phyloP scores from a whole-genome alignment of 2,329 filamentous ascomycete genomes.

The Paecilomyces niveus region DNA sequence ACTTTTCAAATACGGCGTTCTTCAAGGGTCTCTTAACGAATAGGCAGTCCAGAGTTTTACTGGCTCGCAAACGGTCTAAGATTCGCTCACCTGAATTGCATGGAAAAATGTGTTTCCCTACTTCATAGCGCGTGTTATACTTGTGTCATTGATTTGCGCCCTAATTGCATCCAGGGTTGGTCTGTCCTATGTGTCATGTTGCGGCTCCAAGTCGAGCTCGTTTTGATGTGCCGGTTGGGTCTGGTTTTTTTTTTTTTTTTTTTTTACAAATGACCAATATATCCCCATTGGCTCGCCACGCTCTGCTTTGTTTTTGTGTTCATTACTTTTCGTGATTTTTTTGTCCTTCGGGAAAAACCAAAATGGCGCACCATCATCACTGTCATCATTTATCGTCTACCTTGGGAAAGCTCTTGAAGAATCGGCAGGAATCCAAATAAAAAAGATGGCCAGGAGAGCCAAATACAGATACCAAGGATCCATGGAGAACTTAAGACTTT shows the following conservation, averaged over 20 bases:
- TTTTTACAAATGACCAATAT: background rate
- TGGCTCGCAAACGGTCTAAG: constrained; percentile 9
- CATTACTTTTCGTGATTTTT: background rate
- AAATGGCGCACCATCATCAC: background rate
- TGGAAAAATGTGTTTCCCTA: constrained; percentile 7
- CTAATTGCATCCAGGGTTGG: background rate
- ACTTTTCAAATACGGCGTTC: constrained; percentile 16
- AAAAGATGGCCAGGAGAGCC: background rate
- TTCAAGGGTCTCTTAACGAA: constrained; percentile 13
- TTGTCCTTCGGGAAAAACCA: background rate
- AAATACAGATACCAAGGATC: background rate
- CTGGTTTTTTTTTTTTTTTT: background rate
- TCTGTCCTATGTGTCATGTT: background rate
- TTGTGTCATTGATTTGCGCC: constrained; percentile 5
- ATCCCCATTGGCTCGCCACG: background rate
- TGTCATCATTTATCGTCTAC: background rate
- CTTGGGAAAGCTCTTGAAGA: background rate
- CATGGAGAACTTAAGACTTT: background rate
- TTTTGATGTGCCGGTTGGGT: background rate
- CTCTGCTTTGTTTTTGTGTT: background rate
- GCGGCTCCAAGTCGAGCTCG: background rate
- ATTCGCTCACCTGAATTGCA: constrained; percentile 15
- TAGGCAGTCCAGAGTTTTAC: constrained; percentile 11
- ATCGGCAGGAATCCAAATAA: background rate
- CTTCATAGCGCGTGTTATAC: constrained; percentile 6